Evolutionary conservation across 179 eudicot species (phyloP), one percentile per base, ranked within the genome.

Genomic region (Heliamphora pulchella): DNA sequence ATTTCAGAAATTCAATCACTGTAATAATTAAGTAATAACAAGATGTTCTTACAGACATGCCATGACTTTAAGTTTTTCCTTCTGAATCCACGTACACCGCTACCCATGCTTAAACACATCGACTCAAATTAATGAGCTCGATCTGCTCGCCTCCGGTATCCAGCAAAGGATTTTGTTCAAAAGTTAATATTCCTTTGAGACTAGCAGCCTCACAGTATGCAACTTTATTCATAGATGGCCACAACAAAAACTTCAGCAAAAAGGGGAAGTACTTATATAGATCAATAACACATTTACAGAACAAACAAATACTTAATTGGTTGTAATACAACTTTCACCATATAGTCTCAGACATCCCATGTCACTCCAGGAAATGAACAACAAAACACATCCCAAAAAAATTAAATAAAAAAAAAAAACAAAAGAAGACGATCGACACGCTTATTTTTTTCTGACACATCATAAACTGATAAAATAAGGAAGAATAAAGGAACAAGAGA

Each of bases 271-370:
- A 48, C 63, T 5, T 11, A 58, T 74, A 22, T 51, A 5, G 18
- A 57, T 74, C 43, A 43, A 75, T n/a, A n/a, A 57, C 50, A 61
- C 47, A 66, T 65, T 17, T 67, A 53, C n/a, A 14, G 39, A 78
- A 65, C 63, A 17, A 78, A 66, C 69, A 65, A n/a, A 78, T 5
- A 39, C 3, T 6, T 51, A 57, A 20, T 20, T 50, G 39, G 71
- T 75, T 55, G 31, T 76, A 75, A 75, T 57, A 71, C 31, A 39
- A 70, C n/a, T 58, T 54, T 44, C 50, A 71, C 47, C 71, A 7
- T 71, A 57, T 81, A 81, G 68, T 47, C 43, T 76, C 68, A 69
- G n/a, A 61, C 47, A 62, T 22, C 64, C 48, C 51, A 48, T 48
- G 14, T 15, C 50, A 15, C n/a, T 51, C 6, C 41, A n/a, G n/a